These are phyloP conservation scores for Fusarium citri DNA, from an alignment of 2,329 filamentous ascomycete genomes.

Conservation along the genomic window DNA sequence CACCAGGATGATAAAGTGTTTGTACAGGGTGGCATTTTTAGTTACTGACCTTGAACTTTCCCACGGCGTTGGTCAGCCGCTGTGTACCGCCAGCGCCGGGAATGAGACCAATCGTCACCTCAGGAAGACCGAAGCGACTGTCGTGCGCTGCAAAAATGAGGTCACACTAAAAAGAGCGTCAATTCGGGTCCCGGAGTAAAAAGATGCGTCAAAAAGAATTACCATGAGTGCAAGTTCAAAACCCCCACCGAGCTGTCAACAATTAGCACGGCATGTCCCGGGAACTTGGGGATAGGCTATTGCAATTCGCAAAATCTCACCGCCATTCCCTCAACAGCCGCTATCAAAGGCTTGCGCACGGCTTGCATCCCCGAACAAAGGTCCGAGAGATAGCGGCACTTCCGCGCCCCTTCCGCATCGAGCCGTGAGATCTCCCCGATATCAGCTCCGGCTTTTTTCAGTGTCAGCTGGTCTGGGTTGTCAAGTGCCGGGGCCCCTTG, in stretches of 20 bases:
- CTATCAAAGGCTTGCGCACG: slow-evolving; percentile 60
- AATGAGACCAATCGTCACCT: slow-evolving; percentile 55
- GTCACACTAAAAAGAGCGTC: slow-evolving; percentile 49
- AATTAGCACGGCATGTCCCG: background rate
- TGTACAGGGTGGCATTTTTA: too few relatives aligned
- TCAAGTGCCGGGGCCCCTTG: slow-evolving; percentile 23
- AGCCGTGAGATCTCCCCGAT: slow-evolving; percentile 52
- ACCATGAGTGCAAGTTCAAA: slow-evolving; percentile 63
- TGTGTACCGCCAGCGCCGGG: slow-evolving; percentile 57
- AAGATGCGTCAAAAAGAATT: slow-evolving; percentile 25
- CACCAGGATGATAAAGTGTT: accelerated
- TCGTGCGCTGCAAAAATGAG: slow-evolving; percentile 52
- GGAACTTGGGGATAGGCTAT: background rate
- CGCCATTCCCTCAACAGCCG: slow-evolving; percentile 62
- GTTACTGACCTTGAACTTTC: slow-evolving; percentile 58
- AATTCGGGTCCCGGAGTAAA: slow-evolving; percentile 6
- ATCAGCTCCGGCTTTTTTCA: slow-evolving; percentile 50
- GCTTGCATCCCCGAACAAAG: slow-evolving; percentile 52
- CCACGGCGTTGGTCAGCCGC: slow-evolving; percentile 54
- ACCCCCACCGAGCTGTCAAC: slow-evolving; percentile 60
- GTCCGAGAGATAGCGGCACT: slow-evolving; percentile 55
- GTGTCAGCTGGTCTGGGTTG: slow-evolving; percentile 18
- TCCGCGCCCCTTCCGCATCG: slow-evolving; percentile 49
- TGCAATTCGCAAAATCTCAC: slow-evolving; percentile 57
- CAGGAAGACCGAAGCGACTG: slow-evolving; percentile 55